Evolutionary conservation across 257 asterid genomes (phyloP), one percentile per base, ranked within the genome.

Genomic region (Fraxinus americana): DNA sequence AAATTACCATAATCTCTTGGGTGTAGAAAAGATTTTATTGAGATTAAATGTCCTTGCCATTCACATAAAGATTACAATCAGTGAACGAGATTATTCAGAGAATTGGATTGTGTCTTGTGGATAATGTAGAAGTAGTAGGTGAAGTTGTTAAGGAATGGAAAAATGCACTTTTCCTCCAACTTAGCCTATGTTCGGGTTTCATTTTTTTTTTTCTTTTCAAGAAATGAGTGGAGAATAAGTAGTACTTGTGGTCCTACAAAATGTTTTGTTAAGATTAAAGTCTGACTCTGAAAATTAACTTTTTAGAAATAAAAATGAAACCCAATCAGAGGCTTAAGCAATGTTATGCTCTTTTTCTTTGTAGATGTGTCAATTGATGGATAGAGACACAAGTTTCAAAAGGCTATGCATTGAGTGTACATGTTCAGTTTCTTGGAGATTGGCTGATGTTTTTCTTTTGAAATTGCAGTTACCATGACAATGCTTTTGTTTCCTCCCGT

Each of bases 401-500:
- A n/a, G 4, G 30, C 21, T 59, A n/a, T 59, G 4, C 14, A 63
- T 57, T 2, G 23, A 45, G 9, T 30, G 12, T 27, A 38, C 4
- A 2, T 10, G n/a, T 13, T 2, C 67, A 14, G 34, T 68, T 50
- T 14, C 23, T 32, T 12, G 34, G 52, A 71, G 35, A 35, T 29
- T 70, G n/a, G 30, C 48, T 75, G 72, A 59, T 36, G 71, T 43
- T 50, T 72, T 74, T 4, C 41, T 71, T 45, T 45, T 68, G 59
- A 12, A 29, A 45, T 80, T 86, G 88, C 94, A 93, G 99, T 27
- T 96, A 93, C 85, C 99, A 96, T 74, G 97, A 92, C 76, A 88
- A 96, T 80, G 84, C 99, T 27, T 96, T 87, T 78, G 80, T 80
- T 11, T 66, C 87, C 52, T 96, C 94, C 30, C 93, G 93, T 21